Percentiles rank a stretch among this genome's conserved stretches.
Evolutionary conservation across 2,329 filamentous ascomycete species (phyloP).

Genomic region (Sclerotinia borealis): DNA sequence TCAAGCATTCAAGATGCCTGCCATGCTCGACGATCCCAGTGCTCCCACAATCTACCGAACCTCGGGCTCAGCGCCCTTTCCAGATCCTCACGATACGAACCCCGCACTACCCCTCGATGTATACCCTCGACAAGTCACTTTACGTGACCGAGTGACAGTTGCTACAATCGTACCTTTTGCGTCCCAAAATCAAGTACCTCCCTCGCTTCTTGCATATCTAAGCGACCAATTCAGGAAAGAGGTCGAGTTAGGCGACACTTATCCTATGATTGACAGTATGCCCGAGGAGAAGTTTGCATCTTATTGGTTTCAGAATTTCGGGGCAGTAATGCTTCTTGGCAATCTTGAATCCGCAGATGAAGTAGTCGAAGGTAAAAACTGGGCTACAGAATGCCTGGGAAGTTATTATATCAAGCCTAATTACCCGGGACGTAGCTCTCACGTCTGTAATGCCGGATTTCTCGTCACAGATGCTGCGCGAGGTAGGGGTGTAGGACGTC

Average conservation of each 20-base stretch:
- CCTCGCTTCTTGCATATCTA: constrained; percentile 56
- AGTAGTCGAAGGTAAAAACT: constrained; percentile 48
- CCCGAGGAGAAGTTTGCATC: constrained; percentile 55
- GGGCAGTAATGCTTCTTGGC: constrained; percentile 63
- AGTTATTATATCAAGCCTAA: constrained; percentile 72
- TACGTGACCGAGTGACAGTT: constrained; percentile 60
- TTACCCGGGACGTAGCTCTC: constrained; percentile 66
- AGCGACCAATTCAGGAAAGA: constrained; percentile 63
- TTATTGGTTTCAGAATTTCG: constrained; percentile 72
- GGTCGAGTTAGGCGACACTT: constrained; percentile 67
- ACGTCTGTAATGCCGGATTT: constrained; percentile 64
- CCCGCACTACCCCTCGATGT: constrained; percentile 41
- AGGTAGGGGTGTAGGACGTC: constrained; percentile 48
- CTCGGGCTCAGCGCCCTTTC: constrained; percentile 47
- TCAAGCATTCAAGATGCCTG: constrained; percentile 42
- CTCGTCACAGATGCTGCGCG: constrained; percentile 49
- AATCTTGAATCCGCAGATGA: constrained; percentile 50
- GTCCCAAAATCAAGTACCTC: constrained; percentile 53
- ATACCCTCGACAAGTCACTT: constrained; percentile 54
- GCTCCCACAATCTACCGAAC: constrained; percentile 48
- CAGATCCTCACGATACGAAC: constrained; percentile 43
- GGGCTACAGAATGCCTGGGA: constrained; percentile 60
- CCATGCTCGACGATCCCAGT: constrained; percentile 55
- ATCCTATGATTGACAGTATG: constrained; percentile 62
- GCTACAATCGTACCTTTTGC: constrained; percentile 65